Evolutionary conservation across 495 filamentous ascomycete species (phyloP).

Genomic region (Talaromyces nanjingensis): DNA sequence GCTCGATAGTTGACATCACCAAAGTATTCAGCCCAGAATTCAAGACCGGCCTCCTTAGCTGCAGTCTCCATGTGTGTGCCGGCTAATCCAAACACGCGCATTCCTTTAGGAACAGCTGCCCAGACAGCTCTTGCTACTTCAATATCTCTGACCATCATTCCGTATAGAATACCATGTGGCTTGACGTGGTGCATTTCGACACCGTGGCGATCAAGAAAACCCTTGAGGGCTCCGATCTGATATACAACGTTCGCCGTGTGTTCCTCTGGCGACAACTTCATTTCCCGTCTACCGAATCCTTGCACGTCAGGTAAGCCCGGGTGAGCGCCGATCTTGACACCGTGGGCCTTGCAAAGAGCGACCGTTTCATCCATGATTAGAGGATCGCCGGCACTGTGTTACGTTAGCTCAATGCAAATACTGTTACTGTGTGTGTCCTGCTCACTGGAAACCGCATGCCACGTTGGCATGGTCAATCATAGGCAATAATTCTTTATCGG

Average conservation of each 20-base stretch:
- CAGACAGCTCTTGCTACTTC: constrained; percentile 46
- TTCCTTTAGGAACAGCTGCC: constrained; percentile 41
- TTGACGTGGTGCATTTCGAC: constrained; percentile 54
- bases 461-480: constrained; percentile 57
- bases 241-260: constrained; percentile 50
- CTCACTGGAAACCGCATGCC: constrained; percentile 55
- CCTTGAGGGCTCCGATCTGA: constrained; percentile 53
- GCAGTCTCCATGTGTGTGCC: constrained; percentile 47
- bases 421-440: constrained; percentile 8
- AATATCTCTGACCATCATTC: constrained; percentile 49
- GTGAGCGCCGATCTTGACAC: constrained; percentile 50
- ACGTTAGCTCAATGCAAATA: neutral
- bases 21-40: too few species aligned
- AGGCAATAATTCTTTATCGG: constrained; percentile 52
- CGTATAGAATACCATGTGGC: constrained; percentile 49
- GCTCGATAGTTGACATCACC: too few species aligned
- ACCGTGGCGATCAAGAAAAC: constrained; percentile 46
- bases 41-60: constrained; percentile 28
- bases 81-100: constrained; percentile 50
- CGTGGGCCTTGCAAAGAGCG: constrained; percentile 45
- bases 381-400: constrained; percentile 35
- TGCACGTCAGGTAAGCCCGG: constrained; percentile 56
- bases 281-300: constrained; percentile 54
- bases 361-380: constrained; percentile 55
- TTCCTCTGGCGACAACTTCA: constrained; percentile 48